phyloP scores from a whole-genome alignment of 257 asterid species.

The Solanum bulbocastanum region DNA sequence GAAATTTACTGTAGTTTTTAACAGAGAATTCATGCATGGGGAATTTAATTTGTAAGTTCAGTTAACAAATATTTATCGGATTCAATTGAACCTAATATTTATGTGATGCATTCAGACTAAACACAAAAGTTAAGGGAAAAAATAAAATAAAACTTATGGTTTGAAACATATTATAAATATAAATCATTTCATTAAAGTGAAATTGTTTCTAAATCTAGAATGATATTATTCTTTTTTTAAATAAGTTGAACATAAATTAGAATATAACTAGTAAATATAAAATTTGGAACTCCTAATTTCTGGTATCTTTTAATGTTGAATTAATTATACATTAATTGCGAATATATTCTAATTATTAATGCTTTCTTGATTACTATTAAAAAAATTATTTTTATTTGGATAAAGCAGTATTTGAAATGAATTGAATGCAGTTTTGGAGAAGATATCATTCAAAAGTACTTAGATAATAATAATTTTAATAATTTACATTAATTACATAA shows the following conservation, averaged over 20 bases:
- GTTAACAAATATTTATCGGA: background rate
- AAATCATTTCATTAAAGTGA: background rate
- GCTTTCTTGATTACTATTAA: background rate
- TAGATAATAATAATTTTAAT: too few relatives aligned
- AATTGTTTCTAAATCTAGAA: background rate
- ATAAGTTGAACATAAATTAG: background rate
- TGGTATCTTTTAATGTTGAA: background rate
- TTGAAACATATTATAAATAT: background rate
- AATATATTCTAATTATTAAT: background rate
- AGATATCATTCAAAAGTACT: background rate
- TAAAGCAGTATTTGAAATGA: background rate
- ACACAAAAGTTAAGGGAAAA: background rate
- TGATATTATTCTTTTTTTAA: background rate
- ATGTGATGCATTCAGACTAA: background rate
- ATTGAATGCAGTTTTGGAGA: background rate
- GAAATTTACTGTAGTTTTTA: background rate
- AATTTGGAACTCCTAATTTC: background rate
- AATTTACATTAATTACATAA: background rate
- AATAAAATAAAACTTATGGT: background rate
- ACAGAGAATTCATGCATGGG: background rate
- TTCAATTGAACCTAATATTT: background rate
- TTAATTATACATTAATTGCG: background rate
- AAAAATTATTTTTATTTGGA: background rate
- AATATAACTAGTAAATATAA: background rate
- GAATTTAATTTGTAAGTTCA: background rate